Conservation (phyloP, 306 rosid species). For the Dalbergia cultrata region DNA sequence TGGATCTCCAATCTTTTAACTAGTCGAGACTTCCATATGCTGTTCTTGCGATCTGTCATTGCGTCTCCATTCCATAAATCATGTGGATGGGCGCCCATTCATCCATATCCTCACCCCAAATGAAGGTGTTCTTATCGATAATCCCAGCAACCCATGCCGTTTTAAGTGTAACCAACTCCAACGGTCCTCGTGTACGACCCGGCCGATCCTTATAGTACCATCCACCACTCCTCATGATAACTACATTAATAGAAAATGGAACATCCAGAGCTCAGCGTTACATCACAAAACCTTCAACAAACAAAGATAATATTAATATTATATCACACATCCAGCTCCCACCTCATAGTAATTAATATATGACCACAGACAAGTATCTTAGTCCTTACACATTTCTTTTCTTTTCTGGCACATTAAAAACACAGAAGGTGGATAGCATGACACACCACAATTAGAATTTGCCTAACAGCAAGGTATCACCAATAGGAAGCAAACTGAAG, state of each 20-base stretch:
- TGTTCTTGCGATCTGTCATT: too few relatives aligned
- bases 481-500: conserved; percentile 11
- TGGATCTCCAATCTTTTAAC: too few relatives aligned
- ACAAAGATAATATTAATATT: conserved; percentile 6
- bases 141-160: conserved; percentile 96
- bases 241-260: conserved; percentile 48
- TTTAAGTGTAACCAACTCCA: conserved; percentile 76
- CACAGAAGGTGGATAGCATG: background rate
- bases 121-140: conserved; percentile 92
- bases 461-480: conserved; percentile 22
- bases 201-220: conserved; percentile 90
- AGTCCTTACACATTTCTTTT: background rate
- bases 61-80: conserved; percentile 96
- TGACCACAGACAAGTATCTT: background rate
- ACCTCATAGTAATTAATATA: background rate
- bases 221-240: conserved; percentile 89
- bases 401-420: conserved; percentile 6
- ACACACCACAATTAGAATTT: background rate
- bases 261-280: conserved; percentile 2
- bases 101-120: conserved; percentile 99
- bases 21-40: too few relatives aligned
- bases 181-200: conserved; percentile 89
- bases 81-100: conserved; percentile 97
- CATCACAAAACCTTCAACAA: conserved; percentile 35
- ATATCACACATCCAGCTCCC: conserved; percentile 23